phyloP scores from a whole-genome alignment of 805 yeast genomes.

The Candida koratica region DNA sequence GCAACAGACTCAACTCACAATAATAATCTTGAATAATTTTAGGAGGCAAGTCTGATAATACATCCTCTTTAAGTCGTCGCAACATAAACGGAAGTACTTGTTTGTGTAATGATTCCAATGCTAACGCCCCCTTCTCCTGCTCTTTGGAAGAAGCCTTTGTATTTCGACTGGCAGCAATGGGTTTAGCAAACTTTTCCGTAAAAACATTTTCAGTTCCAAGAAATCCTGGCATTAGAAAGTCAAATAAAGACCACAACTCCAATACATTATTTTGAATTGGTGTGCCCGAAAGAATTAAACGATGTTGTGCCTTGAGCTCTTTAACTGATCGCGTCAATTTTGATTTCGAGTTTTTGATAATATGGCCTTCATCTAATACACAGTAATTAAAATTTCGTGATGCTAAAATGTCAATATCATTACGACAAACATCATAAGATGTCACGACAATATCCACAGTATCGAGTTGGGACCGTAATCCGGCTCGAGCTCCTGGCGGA shows the following conservation, averaged over 20 bases:
- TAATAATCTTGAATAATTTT: constrained; percentile 97
- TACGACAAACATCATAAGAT: constrained; percentile 93
- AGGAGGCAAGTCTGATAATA: constrained; percentile 92
- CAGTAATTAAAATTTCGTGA: constrained; percentile 81
- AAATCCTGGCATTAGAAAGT: constrained; percentile 98
- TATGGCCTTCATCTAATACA: constrained; percentile 96
- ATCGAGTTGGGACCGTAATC: constrained; percentile 49
- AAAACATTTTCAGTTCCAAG: constrained; percentile 91
- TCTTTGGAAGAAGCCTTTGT: constrained; percentile 86
- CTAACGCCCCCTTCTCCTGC: constrained; percentile 95
- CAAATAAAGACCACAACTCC: constrained; percentile 96
- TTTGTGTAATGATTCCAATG: constrained; percentile 91
- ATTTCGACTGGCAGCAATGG: constrained; percentile 89
- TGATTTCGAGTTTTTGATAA: constrained; percentile 86
- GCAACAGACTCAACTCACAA: constrained; percentile 90
- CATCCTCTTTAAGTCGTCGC: constrained; percentile 94
- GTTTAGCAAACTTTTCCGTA: constrained; percentile 95
- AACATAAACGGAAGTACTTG: constrained; percentile 96
- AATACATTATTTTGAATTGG: constrained; percentile 97
- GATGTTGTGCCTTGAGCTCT: constrained; percentile 74
- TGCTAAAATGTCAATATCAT: constrained; percentile 68
- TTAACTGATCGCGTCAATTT: constrained; percentile 89
- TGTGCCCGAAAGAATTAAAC: constrained; percentile 91
- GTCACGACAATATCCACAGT: constrained; percentile 84
- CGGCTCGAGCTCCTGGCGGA: constrained; percentile 68